A percentile compares a stretch with the other conserved stretches of the same genome.
Evolutionary conservation across 371 early-diverging fungal genomes (phyloP).

Genomic region (Actinomucor elegans): DNA sequence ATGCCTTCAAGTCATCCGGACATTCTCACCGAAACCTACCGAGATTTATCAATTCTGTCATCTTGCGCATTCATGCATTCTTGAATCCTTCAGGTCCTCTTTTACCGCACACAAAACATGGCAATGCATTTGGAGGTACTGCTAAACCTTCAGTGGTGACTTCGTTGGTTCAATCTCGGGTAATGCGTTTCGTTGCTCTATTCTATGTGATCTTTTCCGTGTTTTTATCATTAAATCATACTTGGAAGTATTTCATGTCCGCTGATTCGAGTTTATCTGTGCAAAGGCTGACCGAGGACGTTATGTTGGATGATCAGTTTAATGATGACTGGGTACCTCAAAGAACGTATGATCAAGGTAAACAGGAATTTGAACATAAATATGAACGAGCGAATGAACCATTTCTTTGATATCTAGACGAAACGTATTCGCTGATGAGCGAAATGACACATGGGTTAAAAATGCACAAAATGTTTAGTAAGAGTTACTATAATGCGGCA

Average conservation of each 20-base stretch:
- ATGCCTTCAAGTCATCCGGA: too few species aligned
- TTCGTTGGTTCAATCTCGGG: slow-evolving; percentile 21
- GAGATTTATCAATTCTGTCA: slow-evolving; percentile 9
- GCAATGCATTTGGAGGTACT: slow-evolving; percentile 43
- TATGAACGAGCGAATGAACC: neutral
- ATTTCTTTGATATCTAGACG: slow-evolving; percentile 21
- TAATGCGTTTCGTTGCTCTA: slow-evolving; percentile 30
- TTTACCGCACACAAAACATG: slow-evolving; percentile 44
- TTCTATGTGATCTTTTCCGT: slow-evolving; percentile 47
- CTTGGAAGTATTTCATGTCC: slow-evolving; percentile 27
- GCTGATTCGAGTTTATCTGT: neutral
- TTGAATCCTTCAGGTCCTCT: slow-evolving; percentile 34
- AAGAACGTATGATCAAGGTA: slow-evolving; percentile 47
- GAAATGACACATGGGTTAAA: slow-evolving; percentile 44
- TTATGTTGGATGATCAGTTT: slow-evolving; percentile 5
- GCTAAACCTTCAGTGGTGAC: slow-evolving; percentile 16
- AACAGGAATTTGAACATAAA: neutral
- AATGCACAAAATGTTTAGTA: slow-evolving; percentile 48
- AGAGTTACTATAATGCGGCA: slow-evolving; percentile 37
- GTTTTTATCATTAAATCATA: slow-evolving; percentile 39
- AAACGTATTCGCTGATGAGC: slow-evolving; percentile 35
- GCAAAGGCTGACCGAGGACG: neutral
- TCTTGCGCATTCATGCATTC: slow-evolving; percentile 16
- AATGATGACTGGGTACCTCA: slow-evolving; percentile 41
- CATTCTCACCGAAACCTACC: neutral